Base-by-base conservation (phyloP, 805 yeast species). In the Starmerella asiatica region DNA sequence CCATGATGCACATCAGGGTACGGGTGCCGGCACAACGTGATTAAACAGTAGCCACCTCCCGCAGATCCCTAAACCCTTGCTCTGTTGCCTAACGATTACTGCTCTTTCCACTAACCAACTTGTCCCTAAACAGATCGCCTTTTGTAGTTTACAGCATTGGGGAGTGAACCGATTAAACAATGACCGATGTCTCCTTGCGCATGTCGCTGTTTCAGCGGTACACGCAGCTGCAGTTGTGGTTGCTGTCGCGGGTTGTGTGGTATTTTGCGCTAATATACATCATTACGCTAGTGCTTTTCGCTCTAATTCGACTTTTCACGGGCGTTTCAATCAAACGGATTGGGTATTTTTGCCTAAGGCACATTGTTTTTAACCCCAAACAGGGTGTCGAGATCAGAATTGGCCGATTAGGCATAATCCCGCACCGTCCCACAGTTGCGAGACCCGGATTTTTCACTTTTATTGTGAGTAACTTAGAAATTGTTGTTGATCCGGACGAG, bases 301-400 rank as follows among this genome's bases (percentile, higher is more conserved):
- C 66, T 16, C 43, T 61, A 28, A 44, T 63, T 16, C 56, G 67
- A 12, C 46, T 62, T 18, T 52, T 61, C 45, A 61, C 67, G 2
- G 68, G 68, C 21, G 47, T 63, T 33, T 60, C 65, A 21, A 58
- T 63, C 46, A 62, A 60, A 46, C 57, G 68, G 15, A 52, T 63
- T 14, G 68, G 68, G 29, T 63, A 63, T 49, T 51, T 63, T 40
- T 56, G 59, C 16, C 46, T 63, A n/a, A 51, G 64, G 20, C 58
- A 61, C 43, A 50, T 63, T 21, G 46, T 59, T 2, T 52, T 56
- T 32, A 46, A 57, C 6, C 60, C 62, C 5, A 47, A 45, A 29
- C 50, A 57, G 5, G 67, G 67, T 21, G 37, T 60, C 16, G 55
- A 53, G 23, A 44, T 63, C 32, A 53, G 53, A 14, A 56, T 64